phyloP scores from a whole-genome alignment of 225 moss, liverwort and hornwort genomes.

The Neckera pumila region DNA sequence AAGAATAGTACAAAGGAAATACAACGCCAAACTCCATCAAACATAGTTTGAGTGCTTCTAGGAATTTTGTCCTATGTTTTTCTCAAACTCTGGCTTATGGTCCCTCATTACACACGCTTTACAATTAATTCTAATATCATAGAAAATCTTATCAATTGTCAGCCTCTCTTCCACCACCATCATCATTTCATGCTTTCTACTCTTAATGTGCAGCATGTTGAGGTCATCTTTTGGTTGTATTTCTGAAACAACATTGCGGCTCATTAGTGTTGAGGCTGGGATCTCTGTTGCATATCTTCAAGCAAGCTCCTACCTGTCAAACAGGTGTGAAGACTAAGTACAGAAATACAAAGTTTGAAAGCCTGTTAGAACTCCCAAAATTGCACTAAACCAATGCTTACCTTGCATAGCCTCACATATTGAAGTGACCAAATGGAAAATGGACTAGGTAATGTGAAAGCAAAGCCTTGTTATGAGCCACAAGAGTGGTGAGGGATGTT shows the following conservation, averaged over 20 bases:
- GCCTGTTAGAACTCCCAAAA: accelerated
- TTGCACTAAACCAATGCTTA: not conserved
- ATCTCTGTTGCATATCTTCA: slow-evolving; percentile 7
- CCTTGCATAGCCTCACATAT: not conserved
- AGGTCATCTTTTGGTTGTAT: slow-evolving; percentile 54
- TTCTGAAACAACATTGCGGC: slow-evolving; percentile 25
- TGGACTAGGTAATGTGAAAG: accelerated
- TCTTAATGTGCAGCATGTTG: slow-evolving; percentile 44
- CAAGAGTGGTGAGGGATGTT: accelerated
- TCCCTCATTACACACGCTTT: too few relatives aligned
- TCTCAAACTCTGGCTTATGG: too few relatives aligned
- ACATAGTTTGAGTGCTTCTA: too few relatives aligned
- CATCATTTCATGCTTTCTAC: slow-evolving; percentile 14
- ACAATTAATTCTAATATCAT: not conserved
- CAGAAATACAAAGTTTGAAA: not conserved
- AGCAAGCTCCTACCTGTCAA: not conserved
- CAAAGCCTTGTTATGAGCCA: not conserved
- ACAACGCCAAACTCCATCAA: too few relatives aligned
- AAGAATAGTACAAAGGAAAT: too few relatives aligned
- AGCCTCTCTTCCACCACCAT: slow-evolving; percentile 37
- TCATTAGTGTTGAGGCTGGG: not conserved
- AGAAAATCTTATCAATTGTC: not conserved
- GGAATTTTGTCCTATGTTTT: too few relatives aligned
- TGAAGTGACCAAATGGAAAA: accelerated
- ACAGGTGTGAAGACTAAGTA: not conserved